phyloP scores from a whole-genome alignment of 768 basidiomycete species.

The Mrakia hoshinonis region DNA sequence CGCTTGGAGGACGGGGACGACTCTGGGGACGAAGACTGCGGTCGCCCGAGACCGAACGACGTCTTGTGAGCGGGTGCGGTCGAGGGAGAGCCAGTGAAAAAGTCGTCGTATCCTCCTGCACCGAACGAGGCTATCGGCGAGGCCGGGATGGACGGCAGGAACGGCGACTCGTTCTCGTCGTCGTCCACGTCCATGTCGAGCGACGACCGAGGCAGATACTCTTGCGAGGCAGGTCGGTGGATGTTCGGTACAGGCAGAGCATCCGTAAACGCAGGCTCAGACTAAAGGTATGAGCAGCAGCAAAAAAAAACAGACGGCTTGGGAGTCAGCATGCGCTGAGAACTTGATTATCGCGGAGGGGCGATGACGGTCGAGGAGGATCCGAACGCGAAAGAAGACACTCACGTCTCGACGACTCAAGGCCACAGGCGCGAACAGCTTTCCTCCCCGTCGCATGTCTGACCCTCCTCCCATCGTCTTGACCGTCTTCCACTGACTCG shows the following conservation, averaged over 20 bases:
- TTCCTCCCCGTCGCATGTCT: slow-evolving; percentile 3
- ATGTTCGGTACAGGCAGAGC: neutral
- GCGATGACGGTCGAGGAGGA: neutral
- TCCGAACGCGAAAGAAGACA: neutral
- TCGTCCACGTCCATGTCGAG: slow-evolving; percentile 18
- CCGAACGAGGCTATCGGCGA: neutral
- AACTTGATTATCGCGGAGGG: neutral
- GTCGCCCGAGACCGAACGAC: slow-evolving; percentile 6
- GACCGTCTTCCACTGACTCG: slow-evolving; percentile 11
- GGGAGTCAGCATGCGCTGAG: neutral
- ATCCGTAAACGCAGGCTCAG: slow-evolving; percentile 5
- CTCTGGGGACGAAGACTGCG: slow-evolving; percentile 1
- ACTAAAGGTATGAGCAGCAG: neutral
- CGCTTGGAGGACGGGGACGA: slow-evolving; percentile 12
- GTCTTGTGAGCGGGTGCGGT: slow-evolving; percentile 18
- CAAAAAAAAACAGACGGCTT: neutral
- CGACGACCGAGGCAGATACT: slow-evolving; percentile 3
- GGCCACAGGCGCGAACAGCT: neutral
- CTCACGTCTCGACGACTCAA: slow-evolving; percentile 4
- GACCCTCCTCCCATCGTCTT: slow-evolving; percentile 6
- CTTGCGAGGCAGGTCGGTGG: slow-evolving; percentile 1
- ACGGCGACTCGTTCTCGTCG: neutral
- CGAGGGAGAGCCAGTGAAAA: slow-evolving; percentile 7
- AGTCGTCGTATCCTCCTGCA: neutral
- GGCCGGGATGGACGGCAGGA: slow-evolving; percentile 9